Conservation (phyloP, 1,284 basidiomycete species). For the Phellopilus nigrolimitatus region DNA sequence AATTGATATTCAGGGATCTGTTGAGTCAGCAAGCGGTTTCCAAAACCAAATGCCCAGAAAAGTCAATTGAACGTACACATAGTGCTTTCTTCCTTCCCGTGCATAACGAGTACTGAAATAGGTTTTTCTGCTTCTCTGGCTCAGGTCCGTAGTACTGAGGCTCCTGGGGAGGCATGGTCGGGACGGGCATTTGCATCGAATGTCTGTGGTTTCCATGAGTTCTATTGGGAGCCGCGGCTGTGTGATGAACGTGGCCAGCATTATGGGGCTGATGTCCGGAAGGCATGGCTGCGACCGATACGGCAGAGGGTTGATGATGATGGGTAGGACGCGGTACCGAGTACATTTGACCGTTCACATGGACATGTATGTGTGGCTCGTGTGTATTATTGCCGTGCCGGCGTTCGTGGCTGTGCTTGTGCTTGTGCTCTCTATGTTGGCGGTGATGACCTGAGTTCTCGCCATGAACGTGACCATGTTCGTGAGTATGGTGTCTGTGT, state of each 20-base stretch:
- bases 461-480: slow-evolving; percentile 2
- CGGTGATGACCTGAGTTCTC: neutral
- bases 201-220: neutral
- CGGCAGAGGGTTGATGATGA: neutral
- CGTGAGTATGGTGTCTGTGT: neutral
- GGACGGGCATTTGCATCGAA: slow-evolving; percentile 14
- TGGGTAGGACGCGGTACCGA: neutral
- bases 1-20: neutral
- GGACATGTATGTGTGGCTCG: too few relatives aligned
- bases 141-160: slow-evolving; percentile 12
- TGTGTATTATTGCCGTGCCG: slow-evolving; percentile 2
- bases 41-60: neutral
- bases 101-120: slow-evolving; percentile 20
- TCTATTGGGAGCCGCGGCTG: too few relatives aligned
- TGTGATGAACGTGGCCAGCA: neutral
- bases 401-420: slow-evolving; percentile 4
- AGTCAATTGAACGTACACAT: slow-evolving; percentile 10
- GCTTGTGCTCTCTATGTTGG: neutral
- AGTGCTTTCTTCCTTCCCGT: slow-evolving; percentile 20
- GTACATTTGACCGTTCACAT: slow-evolving; percentile 12
- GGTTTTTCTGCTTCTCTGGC: slow-evolving; percentile 3
- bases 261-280: neutral
- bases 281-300: neutral
- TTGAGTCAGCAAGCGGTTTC: neutral
- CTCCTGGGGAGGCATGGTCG: slow-evolving; percentile 10